These are phyloP conservation scores for Ceratocystis albifundus DNA, from an alignment of 2,329 filamentous ascomycete species.

Conservation along the genomic window DNA sequence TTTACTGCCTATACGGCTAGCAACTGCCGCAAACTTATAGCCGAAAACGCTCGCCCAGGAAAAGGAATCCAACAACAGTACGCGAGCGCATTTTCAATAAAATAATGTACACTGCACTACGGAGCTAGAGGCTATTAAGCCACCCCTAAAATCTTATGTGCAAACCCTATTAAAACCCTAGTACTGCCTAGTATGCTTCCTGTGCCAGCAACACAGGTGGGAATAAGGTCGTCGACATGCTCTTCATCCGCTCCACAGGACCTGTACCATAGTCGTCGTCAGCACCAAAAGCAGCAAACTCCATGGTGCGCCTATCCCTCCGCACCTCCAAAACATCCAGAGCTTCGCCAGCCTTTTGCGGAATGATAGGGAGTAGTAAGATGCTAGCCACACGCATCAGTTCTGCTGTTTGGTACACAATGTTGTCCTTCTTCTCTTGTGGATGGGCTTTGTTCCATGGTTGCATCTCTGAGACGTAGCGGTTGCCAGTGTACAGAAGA, in stretches of 20 bases:
- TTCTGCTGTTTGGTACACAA: slow-evolving; percentile 63
- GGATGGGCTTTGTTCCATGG: slow-evolving; percentile 52
- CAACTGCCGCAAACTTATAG: background rate
- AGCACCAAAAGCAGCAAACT: slow-evolving; percentile 47
- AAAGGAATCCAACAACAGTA: background rate
- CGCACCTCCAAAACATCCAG: slow-evolving; percentile 69
- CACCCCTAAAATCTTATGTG: background rate
- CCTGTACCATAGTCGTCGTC: slow-evolving; percentile 58
- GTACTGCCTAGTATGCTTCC: slow-evolving; percentile 7
- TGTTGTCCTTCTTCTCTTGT: slow-evolving; percentile 35
- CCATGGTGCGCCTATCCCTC: slow-evolving; percentile 48
- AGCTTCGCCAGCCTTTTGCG: slow-evolving; percentile 57
- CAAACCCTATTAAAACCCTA: background rate
- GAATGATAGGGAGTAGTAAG: slow-evolving; percentile 84
- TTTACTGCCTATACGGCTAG: background rate
- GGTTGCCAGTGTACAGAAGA: slow-evolving; percentile 29
- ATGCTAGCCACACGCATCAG: slow-evolving; percentile 69
- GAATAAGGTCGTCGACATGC: slow-evolving; percentile 15
- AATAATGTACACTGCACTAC: background rate
- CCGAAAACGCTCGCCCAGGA: background rate
- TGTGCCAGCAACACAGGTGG: slow-evolving; percentile 16
- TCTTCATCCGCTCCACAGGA: slow-evolving; percentile 9
- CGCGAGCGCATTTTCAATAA: background rate
- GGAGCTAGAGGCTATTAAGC: background rate
- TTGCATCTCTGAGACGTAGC: slow-evolving; percentile 44